These are phyloP conservation scores for Herpotrichia juniperi DNA, from an alignment of 2,329 filamentous ascomycete genomes.

Conservation along the genomic window DNA sequence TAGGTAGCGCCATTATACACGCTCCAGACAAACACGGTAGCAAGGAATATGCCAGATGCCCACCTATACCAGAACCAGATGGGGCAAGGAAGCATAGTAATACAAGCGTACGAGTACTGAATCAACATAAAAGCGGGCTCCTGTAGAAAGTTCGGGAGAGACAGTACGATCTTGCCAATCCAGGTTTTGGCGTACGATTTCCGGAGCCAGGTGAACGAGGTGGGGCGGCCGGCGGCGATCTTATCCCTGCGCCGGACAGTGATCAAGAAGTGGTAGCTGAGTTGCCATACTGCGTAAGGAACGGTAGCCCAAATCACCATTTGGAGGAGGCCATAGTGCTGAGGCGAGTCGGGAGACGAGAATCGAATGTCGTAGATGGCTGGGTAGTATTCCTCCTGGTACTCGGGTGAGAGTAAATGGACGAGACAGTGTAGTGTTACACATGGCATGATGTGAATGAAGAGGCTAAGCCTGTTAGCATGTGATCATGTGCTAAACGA, in stretches of 20 bases:
- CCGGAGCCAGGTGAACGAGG: constrained; percentile 96
- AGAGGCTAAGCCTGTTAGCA: constrained; percentile 64
- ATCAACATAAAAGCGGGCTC: constrained; percentile 95
- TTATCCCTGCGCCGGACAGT: constrained; percentile 93
- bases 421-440: constrained; percentile 91
- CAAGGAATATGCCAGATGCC: constrained; percentile 78
- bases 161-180: constrained; percentile 85
- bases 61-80: constrained; percentile 92
- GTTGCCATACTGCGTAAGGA: constrained; percentile 92
- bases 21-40: constrained; percentile 88
- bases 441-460: constrained; percentile 99
- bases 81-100: constrained; percentile 94
- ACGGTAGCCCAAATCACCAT: constrained; percentile 96
- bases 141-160: constrained; percentile 76
- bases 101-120: constrained; percentile 86
- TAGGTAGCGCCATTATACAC: constrained; percentile 97
- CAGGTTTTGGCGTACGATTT: constrained; percentile 87
- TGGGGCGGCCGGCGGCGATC: constrained; percentile 93
- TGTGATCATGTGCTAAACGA: background rate
- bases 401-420: constrained; percentile 73
- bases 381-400: constrained; percentile 75
- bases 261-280: constrained; percentile 92
- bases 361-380: constrained; percentile 83
- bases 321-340: constrained; percentile 77
- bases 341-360: constrained; percentile 70